phyloP scores from a whole-genome alignment of 768 basidiomycete species.

The Albatrellus ellisii region DNA sequence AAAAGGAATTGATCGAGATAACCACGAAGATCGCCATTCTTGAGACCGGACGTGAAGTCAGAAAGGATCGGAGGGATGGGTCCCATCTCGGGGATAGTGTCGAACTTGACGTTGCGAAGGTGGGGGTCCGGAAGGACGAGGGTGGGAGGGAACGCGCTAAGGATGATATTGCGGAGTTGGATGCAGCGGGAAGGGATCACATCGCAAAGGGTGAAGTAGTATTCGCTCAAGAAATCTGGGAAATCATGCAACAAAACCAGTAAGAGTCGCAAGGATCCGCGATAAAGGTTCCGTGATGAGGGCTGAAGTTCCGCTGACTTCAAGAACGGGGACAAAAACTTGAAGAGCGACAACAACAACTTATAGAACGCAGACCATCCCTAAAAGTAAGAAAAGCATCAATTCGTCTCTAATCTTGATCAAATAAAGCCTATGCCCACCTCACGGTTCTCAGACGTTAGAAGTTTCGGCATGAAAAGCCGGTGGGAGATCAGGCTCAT shows the following conservation, averaged over 20 bases:
- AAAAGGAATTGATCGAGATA: slow-evolving; percentile 81
- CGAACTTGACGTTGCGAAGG: slow-evolving; percentile 59
- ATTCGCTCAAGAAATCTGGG: slow-evolving; percentile 95
- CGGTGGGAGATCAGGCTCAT: slow-evolving; percentile 92
- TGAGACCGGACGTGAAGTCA: slow-evolving; percentile 78
- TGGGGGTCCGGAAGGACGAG: slow-evolving; percentile 79
- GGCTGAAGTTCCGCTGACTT: slow-evolving; percentile 68
- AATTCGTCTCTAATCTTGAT: neutral
- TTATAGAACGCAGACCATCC: slow-evolving; percentile 97
- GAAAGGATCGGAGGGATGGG: slow-evolving; percentile 84
- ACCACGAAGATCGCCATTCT: slow-evolving; percentile 63
- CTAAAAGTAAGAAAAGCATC: slow-evolving; percentile 21
- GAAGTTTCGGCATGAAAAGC: slow-evolving; percentile 92
- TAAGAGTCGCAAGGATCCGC: slow-evolving; percentile 80
- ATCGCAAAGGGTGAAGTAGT: slow-evolving; percentile 93
- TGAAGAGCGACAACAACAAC: slow-evolving; percentile 84
- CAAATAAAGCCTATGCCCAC: slow-evolving; percentile 27
- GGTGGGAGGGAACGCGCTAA: slow-evolving; percentile 85
- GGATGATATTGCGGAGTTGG: slow-evolving; percentile 92
- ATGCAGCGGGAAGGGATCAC: slow-evolving; percentile 87
- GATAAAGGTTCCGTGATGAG: slow-evolving; percentile 78
- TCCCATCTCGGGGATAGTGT: slow-evolving; percentile 79
- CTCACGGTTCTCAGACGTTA: slow-evolving; percentile 81
- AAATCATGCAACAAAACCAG: slow-evolving; percentile 97
- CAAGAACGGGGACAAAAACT: slow-evolving; percentile 88